Base-by-base conservation (phyloP, 768 basidiomycete species). In the Trametes elegans region DNA sequence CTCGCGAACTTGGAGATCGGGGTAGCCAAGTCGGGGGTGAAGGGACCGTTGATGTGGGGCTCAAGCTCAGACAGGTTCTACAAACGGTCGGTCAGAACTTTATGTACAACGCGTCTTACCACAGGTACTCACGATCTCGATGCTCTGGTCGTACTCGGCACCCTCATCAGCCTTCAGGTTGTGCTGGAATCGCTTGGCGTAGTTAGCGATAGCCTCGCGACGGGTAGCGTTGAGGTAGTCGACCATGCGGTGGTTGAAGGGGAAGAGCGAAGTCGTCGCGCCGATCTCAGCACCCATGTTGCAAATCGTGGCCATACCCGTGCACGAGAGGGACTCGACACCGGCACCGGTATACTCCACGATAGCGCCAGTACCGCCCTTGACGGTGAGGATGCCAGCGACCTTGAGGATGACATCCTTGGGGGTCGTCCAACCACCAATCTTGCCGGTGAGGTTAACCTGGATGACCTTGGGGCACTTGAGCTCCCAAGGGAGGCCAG, bases 221-320 rank as follows among this genome's bases (percentile, higher is more conserved):
- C 90, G 90, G 63, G 97, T 99, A n/a, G 96, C 96, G 57, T 89
- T 83, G 70, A 99, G 79, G 76, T 98, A 99, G 69, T 87, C 81
- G 65, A 70, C 80, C 97, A 98, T 98, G 67, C 95, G 92, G 62
- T 76, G 71, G 79, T 98, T 99, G 86, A 90, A 98, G 65, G 97
- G 97, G 92, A 99, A 99, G 64, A 98, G 75, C 16, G 96, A 98
- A 19, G 97, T 98, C 9, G 97, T 99, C 32, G 97, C 97, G 70
- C 96, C 96, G 66, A 98, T 98, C 75, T 99, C 96, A 64, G 96
- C 96, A 80, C 96, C 96, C 96, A 98, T 99, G 84, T 98, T 99
- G 74, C 96, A 98, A 67, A 99, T 96, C 19, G 96, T 98, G 48
- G 93, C 96, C 95, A 98, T 97, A 73, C 96, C 96, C 43, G 96